Evolutionary conservation across 1,284 basidiomycete species (phyloP), one percentile per base, ranked within the genome.

Genomic region (Puccinia horiana): DNA sequence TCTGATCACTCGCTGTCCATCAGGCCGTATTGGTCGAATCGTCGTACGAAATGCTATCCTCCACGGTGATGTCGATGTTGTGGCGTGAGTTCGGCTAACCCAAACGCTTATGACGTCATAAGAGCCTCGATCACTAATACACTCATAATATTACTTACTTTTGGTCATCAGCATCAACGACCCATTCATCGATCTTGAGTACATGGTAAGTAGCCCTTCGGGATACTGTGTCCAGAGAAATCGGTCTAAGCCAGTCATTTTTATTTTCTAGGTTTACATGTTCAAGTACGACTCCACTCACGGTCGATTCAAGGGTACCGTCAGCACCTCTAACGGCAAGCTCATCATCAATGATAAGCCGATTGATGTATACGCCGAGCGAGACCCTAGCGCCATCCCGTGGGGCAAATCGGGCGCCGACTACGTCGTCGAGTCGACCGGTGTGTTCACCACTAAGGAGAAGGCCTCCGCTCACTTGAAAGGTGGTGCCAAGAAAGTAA

Each of bases 261-360:
- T 52, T 18, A 83, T 70, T 35, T 37, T n/a, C 12, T 70, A 93
- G 93, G 92, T 94, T 88, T 98, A 99, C 92, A 97, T 99, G 96
- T 97, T 98, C 94, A 98, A 98, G 91, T 98, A 93, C 88, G 96
- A 98, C 89, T 95, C 95, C 84, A 95, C 96, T 86, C 96, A 99
- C 90, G 94, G 96, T 84, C 92, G 93, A 88, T 99, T 93, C 92
- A 92, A 94, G 88, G 96, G 96, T 84, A 88, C 90, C 82, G 91
- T 99, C 85, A 90, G 91, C 88, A 88, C 90, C 88, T 93, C 93
- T 90, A 93, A 95, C 86, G 94, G 93, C 86, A 96, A 98, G 89
- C 94, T 99, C 84, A 87, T 90, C 87, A 92, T 99, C 88, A 90
- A 95, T 87, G 93, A 92, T 88, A 92, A 93, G 87, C 78, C 90